Base-by-base conservation (phyloP, 441 rosid species). In the Aquilaria agallochum region DNA sequence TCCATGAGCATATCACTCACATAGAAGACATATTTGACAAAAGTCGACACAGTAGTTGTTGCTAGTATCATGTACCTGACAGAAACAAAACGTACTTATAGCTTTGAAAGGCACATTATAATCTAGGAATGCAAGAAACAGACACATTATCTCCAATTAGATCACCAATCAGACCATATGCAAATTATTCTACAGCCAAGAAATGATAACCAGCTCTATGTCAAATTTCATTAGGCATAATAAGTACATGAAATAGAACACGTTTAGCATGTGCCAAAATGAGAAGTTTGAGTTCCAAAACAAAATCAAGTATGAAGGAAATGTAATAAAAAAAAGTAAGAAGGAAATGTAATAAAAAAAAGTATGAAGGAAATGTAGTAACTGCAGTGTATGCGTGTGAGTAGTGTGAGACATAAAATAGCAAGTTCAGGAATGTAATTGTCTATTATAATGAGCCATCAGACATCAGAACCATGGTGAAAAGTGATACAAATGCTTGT, bases 1-100 rank as follows among this genome's bases (percentile, higher is more conserved):
- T 95, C 99, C 99, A 95, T 95, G 12, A 95, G 85, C 97, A 95
- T 89, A 83, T 95, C 99, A 50, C 87, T 95, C 40, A 91, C 92
- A 63, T 86, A 87, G 80, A 95, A 95, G 46, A 83, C 73, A 67
- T 91, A 95, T 72, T 95, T 95, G 11, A 91, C 88, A 82, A 95
- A 84, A 59, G 91, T 89, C 1, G 96, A 85, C 56, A 94, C 86
- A 1, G 96, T 94, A 51, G 96, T 86, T 20, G 99, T 94, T 11
- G 94, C 97, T 60, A 94, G 68, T 60, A 94, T 94, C 99, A 95
- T 83, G 72, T 95, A 95, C 91, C 99, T 95, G 62, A 44, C 50
- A 68, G 27, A 20, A 48, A 55, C 69, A 31, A 42, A 59, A 31
- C 2, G 9, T 50, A 50, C 31, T n/a, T 50, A 50, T 50, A 8